These are phyloP conservation scores for Mucuna pruriens DNA, from an alignment of 306 rosid species.

Conservation along the genomic window DNA sequence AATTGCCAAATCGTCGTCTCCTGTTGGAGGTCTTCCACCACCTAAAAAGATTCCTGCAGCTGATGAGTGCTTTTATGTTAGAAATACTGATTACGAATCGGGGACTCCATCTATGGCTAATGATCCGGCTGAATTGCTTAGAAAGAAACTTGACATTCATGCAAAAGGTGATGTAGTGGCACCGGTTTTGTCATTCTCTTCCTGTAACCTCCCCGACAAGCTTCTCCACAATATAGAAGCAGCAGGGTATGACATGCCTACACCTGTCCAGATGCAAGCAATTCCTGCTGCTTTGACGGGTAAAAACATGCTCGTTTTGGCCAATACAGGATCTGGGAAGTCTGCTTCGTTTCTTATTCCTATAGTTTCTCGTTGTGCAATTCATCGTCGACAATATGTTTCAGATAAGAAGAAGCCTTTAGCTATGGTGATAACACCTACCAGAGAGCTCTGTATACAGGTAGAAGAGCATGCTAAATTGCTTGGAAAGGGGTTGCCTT, in stretches of 20 bases:
- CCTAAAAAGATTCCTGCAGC: conserved; percentile 53
- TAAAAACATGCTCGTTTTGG: conserved; percentile 78
- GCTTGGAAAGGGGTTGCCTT: conserved; percentile 79
- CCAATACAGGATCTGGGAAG: conserved; percentile 85
- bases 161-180: conserved; percentile 62
- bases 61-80: conserved; percentile 84
- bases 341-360: conserved; percentile 82
- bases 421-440: conserved; percentile 79
- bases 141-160: conserved; percentile 65
- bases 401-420: conserved; percentile 58
- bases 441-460: conserved; percentile 84
- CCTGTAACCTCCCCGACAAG: conserved; percentile 64
- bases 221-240: conserved; percentile 77
- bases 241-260: conserved; percentile 80
- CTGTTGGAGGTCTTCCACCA: conserved; percentile 35
- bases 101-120: conserved; percentile 42
- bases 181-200: conserved; percentile 67
- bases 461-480: conserved; percentile 82
- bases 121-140: conserved; percentile 58
- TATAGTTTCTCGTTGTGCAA: conserved; percentile 58
- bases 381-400: conserved; percentile 41
- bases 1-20: conserved; percentile 35
- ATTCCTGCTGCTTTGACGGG: conserved; percentile 76
- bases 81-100: conserved; percentile 43
- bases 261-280: conserved; percentile 94